Evolutionary conservation across 768 basidiomycete genomes (phyloP), one percentile per base, ranked within the genome.

Genomic region (Boletus eberwhitei): DNA sequence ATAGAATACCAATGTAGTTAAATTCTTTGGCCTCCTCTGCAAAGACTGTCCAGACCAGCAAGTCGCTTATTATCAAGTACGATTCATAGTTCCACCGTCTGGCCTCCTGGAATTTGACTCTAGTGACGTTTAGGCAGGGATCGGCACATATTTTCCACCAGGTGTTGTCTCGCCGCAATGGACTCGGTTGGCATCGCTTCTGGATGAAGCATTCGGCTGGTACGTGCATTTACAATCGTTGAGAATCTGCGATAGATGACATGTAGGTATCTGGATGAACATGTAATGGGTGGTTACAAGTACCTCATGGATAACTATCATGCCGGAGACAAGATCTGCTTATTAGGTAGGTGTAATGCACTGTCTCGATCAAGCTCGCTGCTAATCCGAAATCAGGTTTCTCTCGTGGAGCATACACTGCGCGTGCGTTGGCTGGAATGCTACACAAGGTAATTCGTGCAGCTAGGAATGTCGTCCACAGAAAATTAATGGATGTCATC

Each of bases 241-340:
- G 17, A 17, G 40, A 41, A 22, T 44, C 21, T 21, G 9, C 6
- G 9, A 32, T 36, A 17, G 14, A 54, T 24, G n/a, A 40, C 26
- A 16, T 44, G 37, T 43, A 87, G 86, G 82, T 90, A 86, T 62
- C 73, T 90, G 39, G 83, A 84, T 50, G 78, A 64, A 1, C 88
- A 90, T 69, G 85, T 90, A 22, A 80, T 84, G 71, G 85, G 80
- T 9, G 90, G 90, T 1, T 93, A 92, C 69, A 74, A 72, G 57
- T 92, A 85, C 67, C 71, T 92, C 49, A 90, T 92, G 90, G 78
- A 86, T 57, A 90, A 87, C 61, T 90, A 86, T 64, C 75, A 73
- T n/a, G 61, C 71, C 0, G 90, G 89, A 1, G 88, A 90, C 65
- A 88, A 78, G 66, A 80, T 91, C 32, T 89, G 84, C 62, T 68